Percentiles rank a stretch among this genome's conserved stretches.
Conservation (phyloP, 2,329 filamentous ascomycete species). For the Ilyonectria robusta region DNA sequence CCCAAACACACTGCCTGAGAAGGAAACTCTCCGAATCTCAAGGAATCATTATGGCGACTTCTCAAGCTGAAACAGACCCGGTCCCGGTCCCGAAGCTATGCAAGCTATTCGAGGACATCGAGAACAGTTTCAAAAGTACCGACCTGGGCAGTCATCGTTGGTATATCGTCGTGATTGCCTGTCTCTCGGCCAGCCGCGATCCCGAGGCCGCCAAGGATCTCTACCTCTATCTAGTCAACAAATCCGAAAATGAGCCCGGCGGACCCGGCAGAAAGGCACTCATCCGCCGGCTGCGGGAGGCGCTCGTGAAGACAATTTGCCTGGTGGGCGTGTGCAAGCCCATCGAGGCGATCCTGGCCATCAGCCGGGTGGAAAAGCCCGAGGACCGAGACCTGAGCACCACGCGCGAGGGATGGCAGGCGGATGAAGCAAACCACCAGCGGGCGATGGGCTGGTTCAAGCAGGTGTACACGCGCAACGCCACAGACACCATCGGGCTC, state of each 20-base stretch:
- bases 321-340: slow-evolving; percentile 75
- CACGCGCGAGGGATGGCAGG: slow-evolving; percentile 71
- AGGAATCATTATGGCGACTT: slow-evolving; percentile 17
- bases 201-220: slow-evolving; percentile 36
- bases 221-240: slow-evolving; percentile 49
- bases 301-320: slow-evolving; percentile 69
- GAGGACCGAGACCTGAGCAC: slow-evolving; percentile 71
- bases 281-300: slow-evolving; percentile 68
- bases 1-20: too few species aligned
- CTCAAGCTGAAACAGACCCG: slow-evolving; percentile 11
- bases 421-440: slow-evolving; percentile 67
- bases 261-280: slow-evolving; percentile 58
- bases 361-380: slow-evolving; percentile 61
- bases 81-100: slow-evolving; percentile 18
- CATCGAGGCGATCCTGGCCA: slow-evolving; percentile 71
- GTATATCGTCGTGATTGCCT: slow-evolving; percentile 39
- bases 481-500: slow-evolving; percentile 50
- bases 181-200: slow-evolving; percentile 37
- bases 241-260: slow-evolving; percentile 57
- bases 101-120: slow-evolving; percentile 34
- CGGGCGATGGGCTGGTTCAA: slow-evolving; percentile 69
- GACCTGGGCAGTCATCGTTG: slow-evolving; percentile 35
- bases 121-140: slow-evolving; percentile 33
- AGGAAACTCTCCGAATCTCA: too few species aligned
- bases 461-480: slow-evolving; percentile 69